phyloP scores from a whole-genome alignment of 2,329 filamentous ascomycete species.

The Zelopaecilomyces penicillatus region DNA sequence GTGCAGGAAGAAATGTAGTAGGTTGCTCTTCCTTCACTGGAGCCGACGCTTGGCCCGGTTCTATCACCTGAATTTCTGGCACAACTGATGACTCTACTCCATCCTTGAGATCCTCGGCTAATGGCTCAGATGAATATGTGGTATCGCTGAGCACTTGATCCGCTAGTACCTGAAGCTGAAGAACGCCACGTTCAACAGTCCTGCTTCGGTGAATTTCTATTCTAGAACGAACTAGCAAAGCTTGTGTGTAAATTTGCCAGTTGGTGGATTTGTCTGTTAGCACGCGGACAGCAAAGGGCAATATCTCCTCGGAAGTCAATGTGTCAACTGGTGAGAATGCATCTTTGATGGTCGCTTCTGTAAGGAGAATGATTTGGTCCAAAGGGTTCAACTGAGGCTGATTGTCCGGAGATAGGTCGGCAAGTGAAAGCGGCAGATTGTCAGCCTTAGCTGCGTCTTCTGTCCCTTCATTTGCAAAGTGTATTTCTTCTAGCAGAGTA shows the following conservation, averaged over 20 bases:
- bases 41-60: conserved; percentile 22
- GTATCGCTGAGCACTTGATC: conserved; percentile 93
- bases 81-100: conserved; percentile 24
- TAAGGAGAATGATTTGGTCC: conserved; percentile 85
- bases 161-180: conserved; percentile 90
- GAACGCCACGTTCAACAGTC: conserved; percentile 78
- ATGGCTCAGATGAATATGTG: conserved; percentile 22
- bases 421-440: conserved; percentile 52
- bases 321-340: conserved; percentile 75
- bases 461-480: conserved; percentile 55
- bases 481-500: conserved; percentile 79
- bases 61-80: conserved; percentile 38
- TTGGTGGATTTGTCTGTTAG: conserved; percentile 84
- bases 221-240: conserved; percentile 76
- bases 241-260: conserved; percentile 97
- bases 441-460: conserved; percentile 27
- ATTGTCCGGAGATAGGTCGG: conserved; percentile 60
- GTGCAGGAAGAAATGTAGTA: conserved; percentile 72
- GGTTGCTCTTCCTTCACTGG: conserved; percentile 34
- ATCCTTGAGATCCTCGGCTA: conserved; percentile 19
- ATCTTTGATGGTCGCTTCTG: conserved; percentile 82
- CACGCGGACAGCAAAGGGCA: conserved; percentile 84
- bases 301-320: conserved; percentile 84
- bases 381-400: conserved; percentile 76
- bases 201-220: conserved; percentile 83